phyloP scores from a whole-genome alignment of 23 red algal species.

The Gracilaria vermiculophylla region DNA sequence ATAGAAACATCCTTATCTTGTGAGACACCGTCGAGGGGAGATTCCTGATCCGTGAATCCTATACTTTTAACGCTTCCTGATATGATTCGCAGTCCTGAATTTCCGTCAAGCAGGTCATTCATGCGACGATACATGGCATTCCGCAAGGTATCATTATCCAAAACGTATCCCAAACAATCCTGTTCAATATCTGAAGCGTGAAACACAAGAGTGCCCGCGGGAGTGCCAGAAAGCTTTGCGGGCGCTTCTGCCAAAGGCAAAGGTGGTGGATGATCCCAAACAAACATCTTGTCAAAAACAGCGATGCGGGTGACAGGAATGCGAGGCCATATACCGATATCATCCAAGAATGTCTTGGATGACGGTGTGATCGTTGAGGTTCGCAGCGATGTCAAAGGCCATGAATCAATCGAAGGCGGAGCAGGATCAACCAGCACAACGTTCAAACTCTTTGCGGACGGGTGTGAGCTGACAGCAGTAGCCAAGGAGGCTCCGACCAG shows the following conservation, averaged over 20 bases:
- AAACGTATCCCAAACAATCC: slow-evolving; percentile 51
- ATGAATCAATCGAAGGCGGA: background rate
- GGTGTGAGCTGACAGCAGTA: slow-evolving; percentile 48
- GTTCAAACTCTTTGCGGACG: background rate
- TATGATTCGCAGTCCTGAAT: background rate
- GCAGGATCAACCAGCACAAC: slow-evolving; percentile 56
- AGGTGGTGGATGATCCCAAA: slow-evolving; percentile 69
- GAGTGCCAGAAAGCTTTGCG: background rate
- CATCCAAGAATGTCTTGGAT: slow-evolving; percentile 68
- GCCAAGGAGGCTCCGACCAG: slow-evolving; percentile 83
- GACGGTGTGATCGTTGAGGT: slow-evolving; percentile 80
- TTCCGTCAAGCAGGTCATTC: background rate
- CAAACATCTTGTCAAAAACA: slow-evolving; percentile 71
- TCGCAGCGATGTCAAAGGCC: slow-evolving; percentile 39
- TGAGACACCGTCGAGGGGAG: background rate
- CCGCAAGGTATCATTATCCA: slow-evolving; percentile 73
- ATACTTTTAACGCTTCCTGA: slow-evolving; percentile 21
- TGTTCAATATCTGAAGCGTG: slow-evolving; percentile 32
- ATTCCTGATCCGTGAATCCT: background rate
- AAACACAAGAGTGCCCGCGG: slow-evolving; percentile 40
- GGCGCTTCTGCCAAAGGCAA: background rate
- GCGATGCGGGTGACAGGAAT: slow-evolving; percentile 49
- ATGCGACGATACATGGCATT: slow-evolving; percentile 58
- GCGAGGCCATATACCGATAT: slow-evolving; percentile 68
- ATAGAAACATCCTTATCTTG: background rate